These are phyloP conservation scores for Dactylellina haptotyla DNA, from an alignment of 2,329 filamentous ascomycete species.

Conservation along the genomic window DNA sequence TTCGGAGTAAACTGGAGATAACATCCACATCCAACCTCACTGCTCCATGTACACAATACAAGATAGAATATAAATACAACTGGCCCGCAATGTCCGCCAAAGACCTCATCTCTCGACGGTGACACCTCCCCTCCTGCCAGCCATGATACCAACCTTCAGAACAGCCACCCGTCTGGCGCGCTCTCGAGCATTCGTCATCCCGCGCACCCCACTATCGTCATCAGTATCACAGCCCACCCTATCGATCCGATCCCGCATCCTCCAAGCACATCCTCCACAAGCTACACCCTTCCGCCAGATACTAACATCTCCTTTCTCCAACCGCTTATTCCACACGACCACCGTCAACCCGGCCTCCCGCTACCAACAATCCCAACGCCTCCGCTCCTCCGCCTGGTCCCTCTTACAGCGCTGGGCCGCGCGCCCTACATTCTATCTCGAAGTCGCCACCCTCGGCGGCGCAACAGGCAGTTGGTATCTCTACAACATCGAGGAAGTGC, in stretches of 20 bases:
- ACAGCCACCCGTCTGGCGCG: slow-evolving; percentile 4
- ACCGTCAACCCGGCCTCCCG: slow-evolving; percentile 6
- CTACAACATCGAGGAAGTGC: slow-evolving; percentile 76
- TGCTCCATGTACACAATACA: too few species aligned
- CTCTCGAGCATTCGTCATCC: neutral
- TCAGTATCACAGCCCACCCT: too few species aligned
- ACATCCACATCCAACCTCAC: too few species aligned
- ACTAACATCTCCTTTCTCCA: neutral
- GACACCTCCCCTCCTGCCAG: neutral
- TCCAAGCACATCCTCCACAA: neutral
- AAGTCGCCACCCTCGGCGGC: slow-evolving; percentile 37
- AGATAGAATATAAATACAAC: neutral
- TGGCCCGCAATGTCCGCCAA: neutral
- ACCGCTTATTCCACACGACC: slow-evolving; percentile 34
- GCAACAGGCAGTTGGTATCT: slow-evolving; percentile 69
- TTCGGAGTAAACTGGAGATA: neutral
- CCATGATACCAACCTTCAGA: slow-evolving; percentile 8
- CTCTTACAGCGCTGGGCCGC: slow-evolving; percentile 36
- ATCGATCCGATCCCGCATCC: neutral
- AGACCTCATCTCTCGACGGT: slow-evolving; percentile 7
- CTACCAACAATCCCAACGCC: slow-evolving; percentile 34
- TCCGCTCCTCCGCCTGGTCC: slow-evolving; percentile 11
- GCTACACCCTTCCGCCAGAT: neutral
- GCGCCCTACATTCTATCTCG: slow-evolving; percentile 45
- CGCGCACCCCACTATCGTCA: neutral